phyloP scores from a whole-genome alignment of 371 early-diverging fungal genomes.

The Umbelopsis sp. region DNA sequence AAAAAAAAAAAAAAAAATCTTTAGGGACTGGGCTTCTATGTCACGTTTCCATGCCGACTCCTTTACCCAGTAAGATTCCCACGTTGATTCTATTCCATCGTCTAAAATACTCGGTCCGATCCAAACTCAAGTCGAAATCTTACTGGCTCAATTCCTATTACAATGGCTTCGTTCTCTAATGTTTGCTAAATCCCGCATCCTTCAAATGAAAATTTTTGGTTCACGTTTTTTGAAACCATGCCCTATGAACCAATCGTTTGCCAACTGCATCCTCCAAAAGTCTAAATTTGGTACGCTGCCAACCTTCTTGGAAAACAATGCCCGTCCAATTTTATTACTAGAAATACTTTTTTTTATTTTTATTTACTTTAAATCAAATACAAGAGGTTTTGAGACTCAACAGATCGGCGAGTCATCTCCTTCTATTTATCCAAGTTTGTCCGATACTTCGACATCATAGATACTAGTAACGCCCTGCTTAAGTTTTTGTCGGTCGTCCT shows the following conservation, averaged over 20 bases:
- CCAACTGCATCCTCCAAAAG: no score
- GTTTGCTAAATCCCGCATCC: no score
- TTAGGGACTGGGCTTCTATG: not conserved
- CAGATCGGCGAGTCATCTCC: no score
- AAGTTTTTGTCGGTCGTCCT: conserved; percentile 37
- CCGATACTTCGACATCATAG: conserved; percentile 44
- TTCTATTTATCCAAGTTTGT: conserved; percentile 41
- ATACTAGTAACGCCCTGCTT: conserved; percentile 35
- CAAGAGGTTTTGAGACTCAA: not conserved
- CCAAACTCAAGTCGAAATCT: not conserved
- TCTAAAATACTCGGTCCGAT: not conserved
- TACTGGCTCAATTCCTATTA: not conserved
- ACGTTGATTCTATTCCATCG: not conserved
- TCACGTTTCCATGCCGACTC: not conserved
- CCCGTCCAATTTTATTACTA: no score
- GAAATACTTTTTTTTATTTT: no score
- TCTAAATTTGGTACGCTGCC: no score
- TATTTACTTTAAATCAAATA: no score
- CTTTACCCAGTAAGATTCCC: conserved; percentile 14
- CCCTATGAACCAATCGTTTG: no score
- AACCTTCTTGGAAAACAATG: no score
- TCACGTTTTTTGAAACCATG: not conserved
- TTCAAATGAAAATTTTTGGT: not conserved
- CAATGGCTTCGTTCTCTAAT: no score
- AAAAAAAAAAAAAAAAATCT: conserved; percentile 4